phyloP scores from a whole-genome alignment of 257 asterid species.

The Penstemon barbatus region DNA sequence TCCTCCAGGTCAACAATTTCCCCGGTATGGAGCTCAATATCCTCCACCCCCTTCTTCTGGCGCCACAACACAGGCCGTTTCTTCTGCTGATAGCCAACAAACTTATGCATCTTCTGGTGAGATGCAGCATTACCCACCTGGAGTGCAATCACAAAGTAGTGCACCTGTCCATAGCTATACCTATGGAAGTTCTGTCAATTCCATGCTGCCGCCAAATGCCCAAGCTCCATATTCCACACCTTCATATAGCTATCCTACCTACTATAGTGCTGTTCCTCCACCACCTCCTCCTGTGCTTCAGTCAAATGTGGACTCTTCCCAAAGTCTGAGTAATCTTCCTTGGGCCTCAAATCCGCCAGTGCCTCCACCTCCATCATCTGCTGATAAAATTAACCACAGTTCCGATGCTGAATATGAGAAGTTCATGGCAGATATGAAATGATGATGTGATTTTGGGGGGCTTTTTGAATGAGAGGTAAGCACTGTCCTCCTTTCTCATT shows the following conservation, averaged over 20 bases:
- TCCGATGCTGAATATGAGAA: conserved; percentile 84
- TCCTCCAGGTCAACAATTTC: conserved; percentile 55
- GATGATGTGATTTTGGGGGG: conserved; percentile 25
- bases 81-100: conserved; percentile 64
- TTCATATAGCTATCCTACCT: conserved; percentile 64
- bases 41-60: conserved; percentile 73
- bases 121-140: conserved; percentile 77
- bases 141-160: conserved; percentile 63
- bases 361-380: conserved; percentile 61
- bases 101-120: conserved; percentile 62
- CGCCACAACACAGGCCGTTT: conserved; percentile 40
- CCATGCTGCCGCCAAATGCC: conserved; percentile 64
- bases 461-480: conserved; percentile 39
- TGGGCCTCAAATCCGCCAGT: conserved; percentile 76
- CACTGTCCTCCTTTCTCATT: conserved; percentile 6
- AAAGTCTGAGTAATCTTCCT: conserved; percentile 61
- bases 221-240: conserved; percentile 57
- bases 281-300: conserved; percentile 66
- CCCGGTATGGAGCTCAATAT: conserved; percentile 67
- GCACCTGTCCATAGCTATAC: conserved; percentile 54
- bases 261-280: conserved; percentile 72
- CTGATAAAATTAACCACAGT: conserved; percentile 53
- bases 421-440: conserved; percentile 95
- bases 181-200: conserved; percentile 49
- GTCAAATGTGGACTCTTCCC: conserved; percentile 54